Evolutionary conservation across 768 basidiomycete species (phyloP), one percentile per base, ranked within the genome.

Genomic region (Tephrocybe sp.): DNA sequence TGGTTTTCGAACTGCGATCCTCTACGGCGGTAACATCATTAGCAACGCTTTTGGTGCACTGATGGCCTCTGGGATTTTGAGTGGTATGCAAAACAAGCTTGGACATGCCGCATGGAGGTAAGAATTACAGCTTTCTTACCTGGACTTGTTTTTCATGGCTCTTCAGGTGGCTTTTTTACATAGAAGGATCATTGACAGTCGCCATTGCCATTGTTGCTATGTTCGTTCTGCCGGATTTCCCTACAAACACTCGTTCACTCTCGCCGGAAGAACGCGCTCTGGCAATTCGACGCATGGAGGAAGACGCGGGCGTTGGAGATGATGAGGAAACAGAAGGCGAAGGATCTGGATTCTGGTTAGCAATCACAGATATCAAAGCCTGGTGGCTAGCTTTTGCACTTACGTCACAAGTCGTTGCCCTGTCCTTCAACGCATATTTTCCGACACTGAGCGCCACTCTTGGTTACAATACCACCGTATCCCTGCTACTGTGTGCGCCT

Each of bases 31-130:
- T 16, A 82, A 77, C 59, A 72, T 92, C 23, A 82, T 91, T 46
- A 83, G 82, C 48, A 93, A 92, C 71, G 90, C 89, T 0, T 90
- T 92, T 62, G 89, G 90, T 3, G 76, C 87, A 2, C 70, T 92
- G 11, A 79, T 92, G 45, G 88, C 89, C 10, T 86, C 87, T 26
- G 84, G 80, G 1, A 87, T 92, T 46, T 76, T 92, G 14, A 74
- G 79, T 56, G 69, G 71, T 11, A 89, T 92, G 85, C 78, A 89
- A 34, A 85, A 84, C 5, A 74, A 73, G 48, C 69, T 82, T 13
- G 89, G 89, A 0, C 72, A 78, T 51, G 74, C 84, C 9, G 86
- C 85, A 0, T 93, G 90, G 90, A 72, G 85, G 74, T 85, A 59
- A 53, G 26, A 71, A 42, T 14, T 19, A 39, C 13, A 8, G 30